Evolutionary conservation across 148 eudicot genomes (phyloP).

Genomic region (Camellia sinensis): DNA sequence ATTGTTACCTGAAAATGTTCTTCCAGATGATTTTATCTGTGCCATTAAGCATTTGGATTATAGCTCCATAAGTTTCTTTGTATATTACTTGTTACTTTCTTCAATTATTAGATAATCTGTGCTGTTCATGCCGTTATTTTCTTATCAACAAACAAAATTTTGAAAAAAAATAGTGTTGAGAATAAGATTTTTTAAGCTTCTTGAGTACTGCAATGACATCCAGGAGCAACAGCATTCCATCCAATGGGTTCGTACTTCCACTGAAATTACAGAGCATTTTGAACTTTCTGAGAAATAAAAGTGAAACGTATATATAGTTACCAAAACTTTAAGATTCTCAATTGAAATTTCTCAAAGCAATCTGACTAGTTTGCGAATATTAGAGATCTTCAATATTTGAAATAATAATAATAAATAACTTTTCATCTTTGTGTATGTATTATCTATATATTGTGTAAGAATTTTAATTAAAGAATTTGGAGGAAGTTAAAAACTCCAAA

Average conservation of each 20-base stretch:
- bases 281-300: not conserved
- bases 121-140: not conserved
- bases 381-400: not conserved
- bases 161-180: not conserved
- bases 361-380: not conserved
- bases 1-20: constrained; percentile 57
- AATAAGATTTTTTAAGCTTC: not conserved
- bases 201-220: not conserved
- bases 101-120: not conserved
- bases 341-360: not conserved
- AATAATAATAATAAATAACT: not conserved
- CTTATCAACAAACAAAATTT: no score
- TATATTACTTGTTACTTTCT: not conserved
- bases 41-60: constrained; percentile 68
- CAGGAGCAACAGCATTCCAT: not conserved
- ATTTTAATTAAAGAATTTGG: not conserved
- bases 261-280: not conserved
- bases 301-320: not conserved
- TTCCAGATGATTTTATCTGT: constrained; percentile 61
- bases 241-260: not conserved
- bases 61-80: constrained; percentile 65
- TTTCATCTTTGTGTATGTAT: not conserved
- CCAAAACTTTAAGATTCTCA: not conserved
- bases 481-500: not conserved
- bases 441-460: not conserved